phyloP scores from a whole-genome alignment of 2,329 filamentous ascomycete species.

The Neonectria coccinea region DNA sequence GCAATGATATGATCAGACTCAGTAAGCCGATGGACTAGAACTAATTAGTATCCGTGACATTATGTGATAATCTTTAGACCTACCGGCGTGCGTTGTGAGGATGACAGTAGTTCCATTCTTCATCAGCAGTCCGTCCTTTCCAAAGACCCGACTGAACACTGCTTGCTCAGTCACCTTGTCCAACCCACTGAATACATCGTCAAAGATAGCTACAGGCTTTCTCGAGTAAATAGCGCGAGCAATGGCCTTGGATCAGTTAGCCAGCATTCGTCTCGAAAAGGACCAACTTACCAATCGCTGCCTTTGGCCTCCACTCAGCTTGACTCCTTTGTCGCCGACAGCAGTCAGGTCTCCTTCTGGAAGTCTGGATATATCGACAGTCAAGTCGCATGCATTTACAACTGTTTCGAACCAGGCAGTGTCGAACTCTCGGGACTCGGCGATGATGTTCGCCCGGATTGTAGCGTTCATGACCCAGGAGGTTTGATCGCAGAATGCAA shows the following conservation, averaged over 20 bases:
- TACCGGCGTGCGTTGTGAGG: conserved; percentile 51
- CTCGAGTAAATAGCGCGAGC: conserved; percentile 50
- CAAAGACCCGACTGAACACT: conserved; percentile 55
- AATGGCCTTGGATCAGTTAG: conserved; percentile 40
- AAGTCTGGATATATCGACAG: conserved; percentile 44
- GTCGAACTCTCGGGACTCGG: conserved; percentile 47
- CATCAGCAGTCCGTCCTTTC: conserved; percentile 50
- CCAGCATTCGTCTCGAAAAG: too few relatives aligned
- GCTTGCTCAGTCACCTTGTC: conserved; percentile 56
- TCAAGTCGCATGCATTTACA: conserved; percentile 50
- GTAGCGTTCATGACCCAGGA: conserved; percentile 51
- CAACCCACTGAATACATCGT: conserved; percentile 56
- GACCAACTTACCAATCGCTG: conserved; percentile 47
- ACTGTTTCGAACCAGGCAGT: conserved; percentile 48
- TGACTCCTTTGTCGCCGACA: conserved; percentile 50
- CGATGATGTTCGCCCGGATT: conserved; percentile 52
- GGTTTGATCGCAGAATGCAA: conserved; percentile 49
- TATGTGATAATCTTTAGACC: conserved; percentile 1
- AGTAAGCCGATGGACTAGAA: conserved; percentile 49
- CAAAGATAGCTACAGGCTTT: conserved; percentile 51
- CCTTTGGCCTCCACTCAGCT: conserved; percentile 52
- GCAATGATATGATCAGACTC: conserved; percentile 59
- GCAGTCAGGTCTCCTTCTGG: conserved; percentile 42
- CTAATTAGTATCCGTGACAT: neutral
- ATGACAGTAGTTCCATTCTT: conserved; percentile 47